Evolutionary conservation across 192 early-diverging fungal genomes (phyloP), one percentile per base, ranked within the genome.

Genomic region (Coemansia sp.): DNA sequence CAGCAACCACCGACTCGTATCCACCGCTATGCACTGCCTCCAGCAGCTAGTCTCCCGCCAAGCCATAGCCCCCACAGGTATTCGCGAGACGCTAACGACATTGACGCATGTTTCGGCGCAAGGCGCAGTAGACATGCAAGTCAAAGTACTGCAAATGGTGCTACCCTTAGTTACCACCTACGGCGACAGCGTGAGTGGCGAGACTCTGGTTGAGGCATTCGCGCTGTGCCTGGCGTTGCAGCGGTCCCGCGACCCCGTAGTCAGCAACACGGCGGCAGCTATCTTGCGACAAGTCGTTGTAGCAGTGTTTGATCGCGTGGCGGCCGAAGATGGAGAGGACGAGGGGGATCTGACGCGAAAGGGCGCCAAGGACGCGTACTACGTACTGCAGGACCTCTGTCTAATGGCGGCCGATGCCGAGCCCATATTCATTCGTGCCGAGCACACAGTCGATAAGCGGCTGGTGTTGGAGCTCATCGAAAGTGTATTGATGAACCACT

Each of bases 381-480:
- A 89, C 75, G 83, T 98, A 1, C 90, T 98, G 66, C 89, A 93
- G 85, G 96, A 98, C 63, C 74, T 97, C 45, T 98, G 94, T 59
- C 68, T 90, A 33, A 64, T 96, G 53, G 91, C 89, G 0, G 84
- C 85, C 34, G 90, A 86, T 11, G 87, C 89, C 59, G 78, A 84
- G 14, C 77, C 92, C 1, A 78, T 83, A 21, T 96, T 92, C 59
- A 74, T 89, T 35, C 79, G 74, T 13, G 59, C 63, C 5, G 68
- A 73, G 28, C 18, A 61, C 4, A 14, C 51, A 5, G 60, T 91
- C 2, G 76, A 92, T 35, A 89, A 90, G 66, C 85, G 86, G 0
- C 86, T 96, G 74, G 93, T 94, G 2, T 83, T 98, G 13, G 97
- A 99, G 73, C 79, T 99, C 55, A 87, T 99, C 9, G 97, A 99